phyloP scores from a whole-genome alignment of 352 stramenopile species.

The Phytophthora sp. region DNA sequence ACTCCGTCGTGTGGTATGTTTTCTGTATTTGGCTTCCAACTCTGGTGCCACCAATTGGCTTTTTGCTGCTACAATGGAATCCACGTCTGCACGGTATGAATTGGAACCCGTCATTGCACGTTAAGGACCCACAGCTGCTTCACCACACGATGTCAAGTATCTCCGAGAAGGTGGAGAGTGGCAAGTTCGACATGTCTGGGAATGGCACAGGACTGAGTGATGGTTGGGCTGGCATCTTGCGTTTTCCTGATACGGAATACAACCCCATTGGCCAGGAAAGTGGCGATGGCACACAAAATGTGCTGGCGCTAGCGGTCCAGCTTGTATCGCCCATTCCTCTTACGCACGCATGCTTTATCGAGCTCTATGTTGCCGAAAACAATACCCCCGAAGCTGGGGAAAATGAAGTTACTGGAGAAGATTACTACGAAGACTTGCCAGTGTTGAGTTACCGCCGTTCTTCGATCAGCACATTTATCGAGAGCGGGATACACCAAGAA shows the following conservation, averaged over 20 bases:
- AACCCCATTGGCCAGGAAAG: constrained; percentile 64
- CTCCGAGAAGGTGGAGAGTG: constrained; percentile 56
- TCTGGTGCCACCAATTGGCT: constrained; percentile 73
- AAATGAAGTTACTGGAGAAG: constrained; percentile 60
- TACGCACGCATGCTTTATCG: constrained; percentile 75
- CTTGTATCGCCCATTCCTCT: constrained; percentile 66
- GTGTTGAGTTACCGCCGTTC: constrained; percentile 56
- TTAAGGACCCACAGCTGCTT: constrained; percentile 50
- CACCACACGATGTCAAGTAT: constrained; percentile 43
- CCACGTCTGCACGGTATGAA: constrained; percentile 76
- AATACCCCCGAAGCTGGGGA: constrained; percentile 39
- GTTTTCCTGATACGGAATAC: constrained; percentile 81
- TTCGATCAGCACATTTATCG: constrained; percentile 78
- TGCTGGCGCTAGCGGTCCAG: constrained; percentile 81
- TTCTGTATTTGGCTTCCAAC: constrained; percentile 84
- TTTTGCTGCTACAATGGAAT: constrained; percentile 88
- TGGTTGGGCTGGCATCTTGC: constrained; percentile 69
- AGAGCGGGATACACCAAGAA: constrained; percentile 73
- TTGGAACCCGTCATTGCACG: constrained; percentile 62
- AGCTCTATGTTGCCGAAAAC: constrained; percentile 77
- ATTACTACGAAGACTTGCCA: constrained; percentile 60
- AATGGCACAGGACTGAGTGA: constrained; percentile 59
- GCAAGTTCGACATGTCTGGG: constrained; percentile 31
- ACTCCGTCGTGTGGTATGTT: constrained; percentile 80
- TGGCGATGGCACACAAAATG: constrained; percentile 65